Conservation (phyloP, 306 rosid genomes). For the Casuarina cunninghamiana region DNA sequence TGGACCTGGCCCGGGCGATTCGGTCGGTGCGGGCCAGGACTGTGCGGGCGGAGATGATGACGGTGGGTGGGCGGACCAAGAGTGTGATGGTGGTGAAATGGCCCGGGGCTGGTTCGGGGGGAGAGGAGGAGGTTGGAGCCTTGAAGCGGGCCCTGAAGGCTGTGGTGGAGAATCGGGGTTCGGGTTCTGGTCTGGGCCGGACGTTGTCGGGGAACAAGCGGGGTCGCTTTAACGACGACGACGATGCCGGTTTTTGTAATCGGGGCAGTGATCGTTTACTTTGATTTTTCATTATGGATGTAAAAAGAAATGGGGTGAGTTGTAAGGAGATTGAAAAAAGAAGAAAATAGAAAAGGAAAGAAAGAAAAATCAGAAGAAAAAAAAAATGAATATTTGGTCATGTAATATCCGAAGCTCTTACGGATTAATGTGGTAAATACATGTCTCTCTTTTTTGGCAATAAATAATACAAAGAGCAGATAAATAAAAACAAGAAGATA, state of each 20-base stretch:
- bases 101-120: constrained; percentile 32
- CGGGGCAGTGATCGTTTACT: constrained; percentile 8
- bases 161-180: constrained; percentile 68
- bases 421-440: too few species aligned
- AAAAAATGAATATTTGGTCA: neutral
- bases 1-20: constrained; percentile 59
- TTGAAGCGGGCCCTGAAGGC: constrained; percentile 81
- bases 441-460: too few species aligned
- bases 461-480: too few species aligned
- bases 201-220: constrained; percentile 48
- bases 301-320: neutral
- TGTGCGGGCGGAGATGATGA: constrained; percentile 78
- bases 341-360: too few species aligned
- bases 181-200: constrained; percentile 38
- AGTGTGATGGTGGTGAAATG: constrained; percentile 59
- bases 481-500: too few species aligned
- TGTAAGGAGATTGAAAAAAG: too few species aligned
- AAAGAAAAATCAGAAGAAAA: neutral
- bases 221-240: constrained; percentile 37
- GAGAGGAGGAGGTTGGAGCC: constrained; percentile 39
- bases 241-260: constrained; percentile 3
- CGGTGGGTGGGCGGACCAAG: constrained; percentile 79
- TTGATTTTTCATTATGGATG: neutral
- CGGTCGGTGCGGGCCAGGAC: constrained; percentile 51
- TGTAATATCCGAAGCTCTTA: too few species aligned